Conservation (phyloP, 2,329 filamentous ascomycete species). For the Coniochaeta prunicola region DNA sequence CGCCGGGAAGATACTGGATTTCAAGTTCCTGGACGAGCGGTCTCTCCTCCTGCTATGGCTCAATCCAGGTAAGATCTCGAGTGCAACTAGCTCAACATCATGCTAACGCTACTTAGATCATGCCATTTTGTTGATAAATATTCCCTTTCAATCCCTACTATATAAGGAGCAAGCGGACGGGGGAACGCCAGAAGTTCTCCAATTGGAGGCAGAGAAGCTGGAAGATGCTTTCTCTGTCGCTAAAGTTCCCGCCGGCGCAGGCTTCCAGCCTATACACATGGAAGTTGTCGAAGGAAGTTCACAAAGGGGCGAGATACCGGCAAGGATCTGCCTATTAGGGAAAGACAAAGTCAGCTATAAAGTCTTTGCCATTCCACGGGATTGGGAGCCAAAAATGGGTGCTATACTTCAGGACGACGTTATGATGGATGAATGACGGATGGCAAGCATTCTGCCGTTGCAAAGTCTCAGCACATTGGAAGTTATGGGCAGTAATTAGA, state of each 20-base stretch:
- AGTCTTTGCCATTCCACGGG: slow-evolving; percentile 36
- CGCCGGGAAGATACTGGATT: slow-evolving; percentile 44
- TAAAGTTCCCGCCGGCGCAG: slow-evolving; percentile 15
- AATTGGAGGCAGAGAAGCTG: neutral
- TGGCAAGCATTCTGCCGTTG: too few relatives aligned
- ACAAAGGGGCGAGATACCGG: slow-evolving; percentile 37
- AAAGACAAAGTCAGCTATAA: slow-evolving; percentile 38
- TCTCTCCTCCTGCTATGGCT: slow-evolving; percentile 53
- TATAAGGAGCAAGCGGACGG: slow-evolving; percentile 3
- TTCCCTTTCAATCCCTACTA: slow-evolving; percentile 2
- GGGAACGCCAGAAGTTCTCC: neutral
- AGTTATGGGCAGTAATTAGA: neutral
- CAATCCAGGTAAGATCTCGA: slow-evolving; percentile 20
- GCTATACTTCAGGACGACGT: neutral
- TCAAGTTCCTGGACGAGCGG: slow-evolving; percentile 61
- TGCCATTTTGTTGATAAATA: neutral
- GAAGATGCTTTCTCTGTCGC: neutral
- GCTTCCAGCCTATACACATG: slow-evolving; percentile 39
- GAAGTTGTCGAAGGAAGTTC: slow-evolving; percentile 39
- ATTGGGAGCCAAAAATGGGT: slow-evolving; percentile 7
- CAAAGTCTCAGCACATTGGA: too few relatives aligned
- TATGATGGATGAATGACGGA: neutral
- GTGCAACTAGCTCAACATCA: slow-evolving; percentile 1
- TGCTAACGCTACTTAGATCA: neutral
- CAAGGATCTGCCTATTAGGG: slow-evolving; percentile 43